Conservation (phyloP, 2,329 filamentous ascomycete species). For the Nemania sp. region DNA sequence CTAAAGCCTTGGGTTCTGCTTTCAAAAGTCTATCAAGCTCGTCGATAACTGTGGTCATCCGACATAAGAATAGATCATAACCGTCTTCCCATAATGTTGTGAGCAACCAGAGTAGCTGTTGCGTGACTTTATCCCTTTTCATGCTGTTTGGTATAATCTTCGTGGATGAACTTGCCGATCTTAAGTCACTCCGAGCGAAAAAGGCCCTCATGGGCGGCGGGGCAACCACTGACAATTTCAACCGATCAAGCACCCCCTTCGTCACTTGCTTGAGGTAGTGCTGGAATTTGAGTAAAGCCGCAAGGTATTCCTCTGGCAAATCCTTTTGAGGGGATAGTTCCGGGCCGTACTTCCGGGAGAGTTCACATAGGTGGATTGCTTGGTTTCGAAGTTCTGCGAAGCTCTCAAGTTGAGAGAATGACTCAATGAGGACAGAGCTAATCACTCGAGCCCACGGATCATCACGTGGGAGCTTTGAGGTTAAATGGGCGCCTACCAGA, state of each 20-base stretch:
- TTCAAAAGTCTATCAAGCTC: constrained; percentile 61
- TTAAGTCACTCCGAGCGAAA: constrained; percentile 50
- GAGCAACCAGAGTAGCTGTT: constrained; percentile 55
- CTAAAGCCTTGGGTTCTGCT: constrained; percentile 51
- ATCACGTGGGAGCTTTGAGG: constrained; percentile 31
- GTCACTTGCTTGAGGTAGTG: constrained; percentile 52
- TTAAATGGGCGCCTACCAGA: constrained; percentile 52
- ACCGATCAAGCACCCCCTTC: constrained; percentile 49
- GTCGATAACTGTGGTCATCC: constrained; percentile 57
- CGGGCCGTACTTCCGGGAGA: constrained; percentile 52
- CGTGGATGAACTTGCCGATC: constrained; percentile 31
- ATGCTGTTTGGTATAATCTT: constrained; percentile 43
- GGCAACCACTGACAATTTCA: constrained; percentile 47
- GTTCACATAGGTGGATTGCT: constrained; percentile 41
- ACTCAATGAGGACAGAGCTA: constrained; percentile 49
- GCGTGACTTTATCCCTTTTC: constrained; percentile 42
- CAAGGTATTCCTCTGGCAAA: constrained; percentile 56
- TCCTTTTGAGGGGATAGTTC: constrained; percentile 50
- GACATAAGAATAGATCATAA: constrained; percentile 48
- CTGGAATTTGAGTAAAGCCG: constrained; percentile 56
- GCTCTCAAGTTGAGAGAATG: constrained; percentile 53
- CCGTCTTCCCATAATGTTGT: constrained; percentile 54
- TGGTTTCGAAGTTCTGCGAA: constrained; percentile 56
- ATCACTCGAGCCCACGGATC: constrained; percentile 56
- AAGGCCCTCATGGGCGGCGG: constrained; percentile 57